These are phyloP conservation scores for Nitzschia sp. DNA, from an alignment of 108 stramenopile genomes.

Conservation along the genomic window DNA sequence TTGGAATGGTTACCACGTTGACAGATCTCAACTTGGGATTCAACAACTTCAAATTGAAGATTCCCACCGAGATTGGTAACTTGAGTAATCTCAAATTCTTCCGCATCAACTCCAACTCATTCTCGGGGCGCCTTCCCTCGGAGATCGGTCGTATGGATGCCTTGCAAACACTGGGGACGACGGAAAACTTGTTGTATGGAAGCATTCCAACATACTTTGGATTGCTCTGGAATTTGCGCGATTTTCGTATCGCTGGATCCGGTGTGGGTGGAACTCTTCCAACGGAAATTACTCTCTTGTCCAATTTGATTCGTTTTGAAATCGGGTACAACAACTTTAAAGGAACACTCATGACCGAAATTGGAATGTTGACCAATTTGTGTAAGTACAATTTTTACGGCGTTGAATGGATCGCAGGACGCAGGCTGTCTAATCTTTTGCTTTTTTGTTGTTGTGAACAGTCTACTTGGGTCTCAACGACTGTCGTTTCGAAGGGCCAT, in stretches of 20 bases:
- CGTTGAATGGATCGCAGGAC: neutral
- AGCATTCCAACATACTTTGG: constrained; percentile 58
- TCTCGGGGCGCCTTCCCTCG: constrained; percentile 64
- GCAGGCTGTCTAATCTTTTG: neutral
- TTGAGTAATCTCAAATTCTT: constrained; percentile 52
- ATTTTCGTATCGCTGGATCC: constrained; percentile 41
- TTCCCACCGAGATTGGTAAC: constrained; percentile 64
- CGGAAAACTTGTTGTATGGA: constrained; percentile 60
- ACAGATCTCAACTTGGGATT: constrained; percentile 59
- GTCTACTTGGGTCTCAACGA: constrained; percentile 33
- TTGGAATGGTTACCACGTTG: constrained; percentile 47
- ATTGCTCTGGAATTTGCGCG: constrained; percentile 44
- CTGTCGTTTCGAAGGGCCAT: constrained; percentile 11
- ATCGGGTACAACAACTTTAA: constrained; percentile 56
- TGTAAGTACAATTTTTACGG: constrained; percentile 18
- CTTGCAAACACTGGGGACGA: constrained; percentile 46
- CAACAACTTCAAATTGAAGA: constrained; percentile 50
- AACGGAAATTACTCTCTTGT: constrained; percentile 57
- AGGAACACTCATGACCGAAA: constrained; percentile 57
- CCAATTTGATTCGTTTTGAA: constrained; percentile 62
- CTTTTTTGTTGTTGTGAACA: constrained; percentile 3
- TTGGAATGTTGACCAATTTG: constrained; percentile 56
- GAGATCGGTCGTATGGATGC: constrained; percentile 63
- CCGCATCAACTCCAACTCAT: constrained; percentile 55
- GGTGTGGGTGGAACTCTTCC: constrained; percentile 72